These are phyloP conservation scores for Amoebophrya sp. DNA, from an alignment of 169 alveolate genomes.

Conservation along the genomic window DNA sequence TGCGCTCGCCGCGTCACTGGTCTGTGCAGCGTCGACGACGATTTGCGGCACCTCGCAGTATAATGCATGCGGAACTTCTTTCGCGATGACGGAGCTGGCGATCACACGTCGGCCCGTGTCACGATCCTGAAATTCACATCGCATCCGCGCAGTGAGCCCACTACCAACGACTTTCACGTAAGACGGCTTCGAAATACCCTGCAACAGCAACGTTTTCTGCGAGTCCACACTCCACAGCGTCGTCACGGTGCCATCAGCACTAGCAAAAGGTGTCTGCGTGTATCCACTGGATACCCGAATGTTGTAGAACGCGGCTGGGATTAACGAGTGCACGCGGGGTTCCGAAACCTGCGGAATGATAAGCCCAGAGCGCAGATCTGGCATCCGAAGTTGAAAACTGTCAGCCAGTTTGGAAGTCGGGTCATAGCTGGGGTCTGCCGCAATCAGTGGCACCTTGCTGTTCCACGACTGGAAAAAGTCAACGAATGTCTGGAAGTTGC, in stretches of 20 bases:
- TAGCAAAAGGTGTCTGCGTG: not conserved
- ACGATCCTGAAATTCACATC: not conserved
- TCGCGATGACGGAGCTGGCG: not conserved
- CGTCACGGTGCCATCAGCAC: not conserved
- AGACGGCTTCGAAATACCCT: not conserved
- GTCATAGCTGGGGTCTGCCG: not conserved
- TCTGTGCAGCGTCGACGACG: not conserved
- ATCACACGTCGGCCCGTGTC: not conserved
- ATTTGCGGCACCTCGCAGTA: slow-evolving; percentile 27
- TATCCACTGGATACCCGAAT: not conserved
- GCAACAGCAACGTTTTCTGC: not conserved
- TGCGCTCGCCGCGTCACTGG: not conserved
- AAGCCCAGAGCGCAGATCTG: not conserved
- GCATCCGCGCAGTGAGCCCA: not conserved
- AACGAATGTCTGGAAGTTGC: not conserved
- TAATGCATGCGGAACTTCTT: not conserved
- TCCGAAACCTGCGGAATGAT: not conserved
- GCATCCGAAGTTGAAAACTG: not conserved
- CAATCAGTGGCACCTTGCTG: not conserved
- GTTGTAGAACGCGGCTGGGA: not conserved
- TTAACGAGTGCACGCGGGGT: not conserved
- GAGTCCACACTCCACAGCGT: not conserved
- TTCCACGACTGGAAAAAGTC: not conserved
- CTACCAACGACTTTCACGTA: not conserved
- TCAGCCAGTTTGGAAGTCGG: not conserved